Percentiles rank a stretch among this genome's conserved stretches.
Conservation (phyloP, 345 rosid genomes). For the Populus nigra region DNA sequence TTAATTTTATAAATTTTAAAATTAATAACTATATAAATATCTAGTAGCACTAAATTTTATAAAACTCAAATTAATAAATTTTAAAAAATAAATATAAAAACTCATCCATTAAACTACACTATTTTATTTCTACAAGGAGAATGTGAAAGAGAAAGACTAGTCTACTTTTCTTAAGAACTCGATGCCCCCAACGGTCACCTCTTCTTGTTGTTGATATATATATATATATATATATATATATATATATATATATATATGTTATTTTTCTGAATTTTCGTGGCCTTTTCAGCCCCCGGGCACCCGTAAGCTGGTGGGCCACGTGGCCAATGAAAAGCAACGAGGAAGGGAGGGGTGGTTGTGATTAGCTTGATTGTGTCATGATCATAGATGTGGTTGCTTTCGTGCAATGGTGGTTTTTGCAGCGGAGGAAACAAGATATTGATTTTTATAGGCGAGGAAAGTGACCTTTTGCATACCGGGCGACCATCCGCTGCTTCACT, state of each 20-base stretch:
- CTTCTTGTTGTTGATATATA: background rate
- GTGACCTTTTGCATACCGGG: background rate
- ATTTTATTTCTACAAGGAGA: too few relatives aligned
- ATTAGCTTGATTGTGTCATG: too few relatives aligned
- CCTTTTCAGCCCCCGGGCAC: background rate
- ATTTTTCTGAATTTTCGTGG: background rate
- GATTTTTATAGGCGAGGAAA: background rate
- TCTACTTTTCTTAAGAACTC: background rate
- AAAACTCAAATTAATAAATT: too few relatives aligned
- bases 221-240: background rate
- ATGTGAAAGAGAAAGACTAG: background rate
- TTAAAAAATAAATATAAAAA: too few relatives aligned
- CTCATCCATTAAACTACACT: fast-evolving
- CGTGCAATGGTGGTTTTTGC: background rate
- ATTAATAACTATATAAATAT: too few relatives aligned
- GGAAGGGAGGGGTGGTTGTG: background rate
- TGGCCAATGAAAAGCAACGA: background rate
- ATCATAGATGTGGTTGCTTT: background rate
- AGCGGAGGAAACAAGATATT: background rate
- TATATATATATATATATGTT: background rate
- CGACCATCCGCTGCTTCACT: background rate
- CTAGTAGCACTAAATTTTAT: too few relatives aligned
- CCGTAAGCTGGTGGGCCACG: background rate
- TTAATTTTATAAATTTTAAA: too few relatives aligned
- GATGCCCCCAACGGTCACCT: background rate